Evolutionary conservation across 1,139 yeast species (phyloP).

Genomic region (Candida neerlandica): DNA sequence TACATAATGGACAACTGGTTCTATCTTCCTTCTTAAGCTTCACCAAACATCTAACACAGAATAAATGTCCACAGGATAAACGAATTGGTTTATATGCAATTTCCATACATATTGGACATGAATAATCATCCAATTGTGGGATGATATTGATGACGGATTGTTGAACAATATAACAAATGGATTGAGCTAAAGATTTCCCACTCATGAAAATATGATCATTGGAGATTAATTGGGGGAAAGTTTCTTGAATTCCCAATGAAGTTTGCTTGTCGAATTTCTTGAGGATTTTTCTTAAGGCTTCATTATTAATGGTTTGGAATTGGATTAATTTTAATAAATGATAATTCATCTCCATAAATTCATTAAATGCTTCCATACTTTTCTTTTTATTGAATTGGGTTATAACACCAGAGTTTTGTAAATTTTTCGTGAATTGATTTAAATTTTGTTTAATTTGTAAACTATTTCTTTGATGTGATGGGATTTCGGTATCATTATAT

Average conservation of each 20-base stretch:
- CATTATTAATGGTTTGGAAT: constrained; percentile 62
- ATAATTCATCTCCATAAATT: constrained; percentile 55
- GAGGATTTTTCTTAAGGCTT: constrained; percentile 67
- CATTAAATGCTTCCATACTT: constrained; percentile 48
- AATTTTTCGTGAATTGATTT: constrained; percentile 43
- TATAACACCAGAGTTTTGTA: constrained; percentile 43
- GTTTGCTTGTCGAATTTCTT: constrained; percentile 79
- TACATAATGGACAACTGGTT: constrained; percentile 68
- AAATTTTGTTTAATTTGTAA: constrained; percentile 45
- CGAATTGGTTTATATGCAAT: constrained; percentile 73
- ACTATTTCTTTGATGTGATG: constrained; percentile 42
- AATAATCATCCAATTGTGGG: constrained; percentile 75
- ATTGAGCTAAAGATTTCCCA: constrained; percentile 55
- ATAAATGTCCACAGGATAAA: constrained; percentile 63
- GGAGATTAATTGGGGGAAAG: constrained; percentile 50
- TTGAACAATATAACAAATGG: constrained; percentile 59
- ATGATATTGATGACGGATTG: constrained; percentile 54
- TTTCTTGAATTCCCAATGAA: constrained; percentile 49
- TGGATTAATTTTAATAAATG: constrained; percentile 59
- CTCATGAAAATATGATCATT: constrained; percentile 48
- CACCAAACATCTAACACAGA: constrained; percentile 72
- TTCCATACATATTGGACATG: constrained; percentile 71
- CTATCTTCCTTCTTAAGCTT: constrained; percentile 61
- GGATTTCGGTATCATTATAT: constrained; percentile 46
- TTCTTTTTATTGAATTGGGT: constrained; percentile 51